These are phyloP conservation scores for Saturnispora zaruensis DNA, from an alignment of 805 yeast genomes.

Conservation along the genomic window DNA sequence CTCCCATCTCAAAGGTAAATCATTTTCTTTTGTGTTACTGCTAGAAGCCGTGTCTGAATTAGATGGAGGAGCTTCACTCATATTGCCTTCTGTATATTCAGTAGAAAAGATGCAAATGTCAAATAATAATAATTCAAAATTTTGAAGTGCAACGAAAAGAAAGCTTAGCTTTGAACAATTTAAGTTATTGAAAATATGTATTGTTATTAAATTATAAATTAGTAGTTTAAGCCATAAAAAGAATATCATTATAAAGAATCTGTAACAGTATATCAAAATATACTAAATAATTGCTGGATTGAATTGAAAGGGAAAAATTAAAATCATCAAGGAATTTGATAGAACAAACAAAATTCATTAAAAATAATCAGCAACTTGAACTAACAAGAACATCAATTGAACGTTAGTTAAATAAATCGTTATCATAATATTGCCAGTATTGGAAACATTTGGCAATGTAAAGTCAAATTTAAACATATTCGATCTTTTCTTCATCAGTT, in stretches of 20 bases:
- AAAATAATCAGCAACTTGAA: neutral
- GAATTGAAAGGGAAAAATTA: neutral
- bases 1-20: constrained; percentile 77
- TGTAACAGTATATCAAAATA: neutral
- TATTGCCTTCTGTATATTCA: neutral
- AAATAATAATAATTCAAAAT: neutral
- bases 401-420: neutral
- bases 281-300: neutral
- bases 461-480: constrained; percentile 13
- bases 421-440: too few species aligned
- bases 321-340: neutral
- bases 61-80: neutral
- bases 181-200: neutral
- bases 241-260: neutral
- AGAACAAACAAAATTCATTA: neutral
- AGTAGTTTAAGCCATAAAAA: neutral
- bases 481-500: constrained; percentile 16
- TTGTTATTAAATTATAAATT: neutral
- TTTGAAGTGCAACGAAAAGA: neutral
- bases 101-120: neutral
- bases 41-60: neutral
- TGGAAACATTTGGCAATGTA: too few species aligned
- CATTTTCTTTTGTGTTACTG: neutral
- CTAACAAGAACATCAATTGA: neutral
- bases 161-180: neutral